These are phyloP conservation scores for Mycena olivaceomarginata DNA, from an alignment of 768 basidiomycete species.

Conservation along the genomic window DNA sequence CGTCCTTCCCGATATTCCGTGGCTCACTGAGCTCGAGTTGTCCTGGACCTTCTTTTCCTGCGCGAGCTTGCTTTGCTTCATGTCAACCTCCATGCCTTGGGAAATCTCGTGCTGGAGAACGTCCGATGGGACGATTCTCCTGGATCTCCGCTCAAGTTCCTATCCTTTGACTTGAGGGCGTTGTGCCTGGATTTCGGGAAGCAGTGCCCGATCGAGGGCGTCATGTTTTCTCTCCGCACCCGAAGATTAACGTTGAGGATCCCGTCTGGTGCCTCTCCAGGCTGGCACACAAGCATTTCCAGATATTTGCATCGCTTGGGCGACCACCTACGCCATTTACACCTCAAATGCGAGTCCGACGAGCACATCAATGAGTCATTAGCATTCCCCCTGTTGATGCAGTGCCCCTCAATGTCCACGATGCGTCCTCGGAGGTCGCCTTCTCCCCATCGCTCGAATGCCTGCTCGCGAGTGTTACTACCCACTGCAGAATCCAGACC, in stretches of 20 bases:
- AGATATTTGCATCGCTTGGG: neutral
- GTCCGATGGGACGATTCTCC: neutral
- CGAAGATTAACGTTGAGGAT: neutral
- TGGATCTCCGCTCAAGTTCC: neutral
- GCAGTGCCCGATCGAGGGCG: neutral
- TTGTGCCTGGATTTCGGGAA: neutral
- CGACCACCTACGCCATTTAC: neutral
- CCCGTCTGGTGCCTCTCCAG: neutral
- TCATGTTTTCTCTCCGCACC: slow-evolving; percentile 5
- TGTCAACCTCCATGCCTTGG: slow-evolving; percentile 11
- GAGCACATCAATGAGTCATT: neutral
- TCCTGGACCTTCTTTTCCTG: neutral
- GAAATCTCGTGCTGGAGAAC: neutral
- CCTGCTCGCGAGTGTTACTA: neutral
- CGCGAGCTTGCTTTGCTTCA: neutral
- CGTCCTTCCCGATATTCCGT: no score
- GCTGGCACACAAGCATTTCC: neutral
- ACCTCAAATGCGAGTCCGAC: neutral
- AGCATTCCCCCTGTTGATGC: neutral
- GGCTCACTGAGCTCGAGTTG: neutral
- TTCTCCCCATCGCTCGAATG: neutral
- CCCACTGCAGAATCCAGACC: neutral
- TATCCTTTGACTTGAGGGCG: neutral
- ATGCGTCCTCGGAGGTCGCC: neutral
- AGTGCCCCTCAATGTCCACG: neutral